phyloP scores from a whole-genome alignment of 2,329 filamentous ascomycete genomes.

The Daldinia sp. region DNA sequence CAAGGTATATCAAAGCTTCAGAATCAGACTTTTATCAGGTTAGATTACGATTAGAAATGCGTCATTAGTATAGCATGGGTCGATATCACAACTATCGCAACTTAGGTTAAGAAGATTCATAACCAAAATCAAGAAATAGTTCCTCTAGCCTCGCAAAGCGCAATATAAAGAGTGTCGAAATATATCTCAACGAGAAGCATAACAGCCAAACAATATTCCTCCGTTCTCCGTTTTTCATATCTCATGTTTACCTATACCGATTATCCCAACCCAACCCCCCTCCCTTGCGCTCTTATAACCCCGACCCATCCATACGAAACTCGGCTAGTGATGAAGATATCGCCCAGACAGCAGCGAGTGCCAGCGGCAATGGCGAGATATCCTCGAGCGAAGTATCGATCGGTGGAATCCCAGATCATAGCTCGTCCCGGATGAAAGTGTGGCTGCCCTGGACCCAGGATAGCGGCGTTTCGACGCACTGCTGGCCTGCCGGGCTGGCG shows the following conservation, averaged over 20 bases:
- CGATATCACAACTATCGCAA: neutral
- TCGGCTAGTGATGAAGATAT: neutral
- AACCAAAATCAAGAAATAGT: neutral
- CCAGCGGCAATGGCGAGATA: neutral
- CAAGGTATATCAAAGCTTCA: no score
- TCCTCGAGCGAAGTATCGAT: neutral
- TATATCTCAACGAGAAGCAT: neutral
- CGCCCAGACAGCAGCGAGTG: no score
- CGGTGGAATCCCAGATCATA: slow-evolving; percentile 12
- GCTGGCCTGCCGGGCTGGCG: slow-evolving; percentile 24
- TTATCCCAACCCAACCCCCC: no score
- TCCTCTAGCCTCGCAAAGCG: neutral
- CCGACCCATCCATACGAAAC: no score
- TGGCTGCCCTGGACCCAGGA: slow-evolving; percentile 32
- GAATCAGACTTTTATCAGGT: no score
- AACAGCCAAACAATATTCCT: neutral
- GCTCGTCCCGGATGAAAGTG: slow-evolving; percentile 36
- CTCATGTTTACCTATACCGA: no score
- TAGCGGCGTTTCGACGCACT: slow-evolving; percentile 27
- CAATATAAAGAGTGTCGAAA: neutral
- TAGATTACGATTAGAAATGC: no score
- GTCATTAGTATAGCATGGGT: no score
- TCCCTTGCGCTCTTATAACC: neutral
- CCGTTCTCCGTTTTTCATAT: neutral
- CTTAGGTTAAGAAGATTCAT: neutral